These are phyloP conservation scores for Debaryomyces maramus DNA, from an alignment of 805 yeast genomes.

Conservation along the genomic window DNA sequence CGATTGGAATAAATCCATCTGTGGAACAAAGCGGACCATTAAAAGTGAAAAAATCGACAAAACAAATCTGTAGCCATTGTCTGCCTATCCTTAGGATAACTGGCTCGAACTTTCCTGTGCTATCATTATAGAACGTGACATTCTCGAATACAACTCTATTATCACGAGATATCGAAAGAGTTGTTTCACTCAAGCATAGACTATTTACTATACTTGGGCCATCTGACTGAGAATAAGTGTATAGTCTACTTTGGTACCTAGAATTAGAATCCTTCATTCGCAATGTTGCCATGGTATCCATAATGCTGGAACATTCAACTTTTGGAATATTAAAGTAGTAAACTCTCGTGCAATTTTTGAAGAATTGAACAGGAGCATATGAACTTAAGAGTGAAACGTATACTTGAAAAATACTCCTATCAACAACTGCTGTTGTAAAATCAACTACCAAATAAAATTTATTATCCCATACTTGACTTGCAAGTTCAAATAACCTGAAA, in stretches of 20 bases:
- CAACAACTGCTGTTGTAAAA: constrained; percentile 57
- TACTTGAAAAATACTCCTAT: constrained; percentile 18
- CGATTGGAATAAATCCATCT: constrained; percentile 33
- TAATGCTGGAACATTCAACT: constrained; percentile 18
- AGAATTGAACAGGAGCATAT: constrained; percentile 53
- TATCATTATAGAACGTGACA: constrained; percentile 49
- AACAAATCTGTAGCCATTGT: constrained; percentile 58
- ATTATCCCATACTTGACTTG: constrained; percentile 70
- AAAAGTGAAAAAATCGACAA: constrained; percentile 21
- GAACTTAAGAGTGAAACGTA: constrained; percentile 39
- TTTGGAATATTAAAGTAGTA: constrained; percentile 53
- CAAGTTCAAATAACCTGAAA: constrained; percentile 61
- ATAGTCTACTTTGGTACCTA: constrained; percentile 21
- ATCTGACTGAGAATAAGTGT: constrained; percentile 36
- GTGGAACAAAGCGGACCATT: constrained; percentile 23
- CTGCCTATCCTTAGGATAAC: constrained; percentile 70
- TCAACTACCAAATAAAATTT: constrained; percentile 65
- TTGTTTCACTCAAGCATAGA: constrained; percentile 36
- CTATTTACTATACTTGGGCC: constrained; percentile 31
- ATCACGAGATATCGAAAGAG: constrained; percentile 36
- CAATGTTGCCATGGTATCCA: constrained; percentile 22
- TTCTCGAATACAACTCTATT: constrained; percentile 35
- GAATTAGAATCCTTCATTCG: constrained; percentile 17
- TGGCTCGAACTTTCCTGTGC: constrained; percentile 52
- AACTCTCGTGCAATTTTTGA: constrained; percentile 51